Base-by-base conservation (phyloP, 140 eudicot species). In the Cichorium intybus region DNA sequence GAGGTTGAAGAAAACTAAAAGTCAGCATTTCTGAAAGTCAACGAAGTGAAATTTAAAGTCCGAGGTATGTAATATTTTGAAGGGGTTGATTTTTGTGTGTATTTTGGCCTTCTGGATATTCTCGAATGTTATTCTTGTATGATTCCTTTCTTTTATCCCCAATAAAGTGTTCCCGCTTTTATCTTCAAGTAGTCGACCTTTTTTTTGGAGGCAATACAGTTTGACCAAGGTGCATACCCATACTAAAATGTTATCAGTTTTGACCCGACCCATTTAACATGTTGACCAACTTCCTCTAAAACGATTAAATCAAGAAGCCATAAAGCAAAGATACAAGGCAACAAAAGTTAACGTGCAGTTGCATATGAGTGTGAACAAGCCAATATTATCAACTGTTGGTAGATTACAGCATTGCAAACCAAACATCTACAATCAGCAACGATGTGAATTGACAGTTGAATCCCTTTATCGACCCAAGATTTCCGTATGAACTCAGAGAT, bases 351-450 rank as follows among this genome's bases (percentile, higher is more conserved):
- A 47, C 20, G 6, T 34, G 50, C 33, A 70, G 54, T 53, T 71
- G 33, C 56, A 26, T 46, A 56, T 26, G 65, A 59, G 64, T 59
- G 46, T 67, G 34, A 69, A 69, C 62, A 78, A 75, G 74, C 76
- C 77, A 80, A 49, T 18, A 43, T 68, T 48, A 75, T 9, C 76
- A 4, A 27, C 69, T 69, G 76, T 76, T 66, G 78, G 65, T 24
- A 72, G 71, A 77, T 83, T 75, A 83, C 82, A 80, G 68, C 76
- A 77, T 54, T 45, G 64, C 66, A 24, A 54, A 35, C 48, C 31
- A 62, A 56, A 39, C 52, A 56, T 59, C 70, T 34, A 64, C 56
- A 73, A 26, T 29, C 69, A 59, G 24, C 47, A 26, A 31, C 60
- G 61, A 52, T 53, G 72, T 64, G 53, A 74, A 75, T 0, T 43